phyloP scores from a whole-genome alignment of 1,284 basidiomycete genomes.

The Exsudoporus floridanus region DNA sequence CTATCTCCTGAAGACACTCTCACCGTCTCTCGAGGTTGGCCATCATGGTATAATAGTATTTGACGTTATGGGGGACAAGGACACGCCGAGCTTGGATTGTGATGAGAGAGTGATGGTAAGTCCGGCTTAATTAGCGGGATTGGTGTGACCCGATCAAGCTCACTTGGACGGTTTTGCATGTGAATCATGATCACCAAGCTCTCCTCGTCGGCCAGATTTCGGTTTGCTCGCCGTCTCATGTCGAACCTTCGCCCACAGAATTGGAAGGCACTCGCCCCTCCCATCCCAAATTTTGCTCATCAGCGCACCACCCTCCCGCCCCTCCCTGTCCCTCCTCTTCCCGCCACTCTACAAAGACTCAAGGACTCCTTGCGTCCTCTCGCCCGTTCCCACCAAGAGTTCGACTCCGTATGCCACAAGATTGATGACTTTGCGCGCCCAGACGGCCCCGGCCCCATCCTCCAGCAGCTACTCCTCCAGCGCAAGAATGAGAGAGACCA shows the following conservation, averaged over 20 bases:
- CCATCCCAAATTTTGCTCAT: slow-evolving; percentile 23
- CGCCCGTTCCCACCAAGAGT: slow-evolving; percentile 60
- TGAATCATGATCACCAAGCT: slow-evolving; percentile 4
- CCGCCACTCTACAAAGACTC: slow-evolving; percentile 55
- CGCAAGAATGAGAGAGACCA: slow-evolving; percentile 53
- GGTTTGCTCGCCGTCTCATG: slow-evolving; percentile 22
- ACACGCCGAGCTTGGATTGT: too few species aligned
- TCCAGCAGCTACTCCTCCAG: slow-evolving; percentile 58
- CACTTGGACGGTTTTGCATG: not conserved
- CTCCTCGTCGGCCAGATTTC: not conserved
- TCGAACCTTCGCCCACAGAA: slow-evolving; percentile 24
- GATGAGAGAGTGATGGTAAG: too few species aligned
- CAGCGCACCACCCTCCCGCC: slow-evolving; percentile 43
- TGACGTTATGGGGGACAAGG: too few species aligned
- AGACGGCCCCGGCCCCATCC: slow-evolving; percentile 45
- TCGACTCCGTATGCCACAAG: slow-evolving; percentile 50
- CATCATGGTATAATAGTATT: too few species aligned
- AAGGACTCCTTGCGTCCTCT: slow-evolving; percentile 64
- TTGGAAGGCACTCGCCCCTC: slow-evolving; percentile 32
- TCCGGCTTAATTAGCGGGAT: too few species aligned
- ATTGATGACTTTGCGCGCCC: slow-evolving; percentile 55
- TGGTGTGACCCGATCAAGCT: not conserved
- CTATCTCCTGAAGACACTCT: too few species aligned
- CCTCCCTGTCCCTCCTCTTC: slow-evolving; percentile 65
- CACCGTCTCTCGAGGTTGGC: too few species aligned